phyloP scores from a whole-genome alignment of 495 filamentous ascomycete species.

The Jackrogersella multiformis region DNA sequence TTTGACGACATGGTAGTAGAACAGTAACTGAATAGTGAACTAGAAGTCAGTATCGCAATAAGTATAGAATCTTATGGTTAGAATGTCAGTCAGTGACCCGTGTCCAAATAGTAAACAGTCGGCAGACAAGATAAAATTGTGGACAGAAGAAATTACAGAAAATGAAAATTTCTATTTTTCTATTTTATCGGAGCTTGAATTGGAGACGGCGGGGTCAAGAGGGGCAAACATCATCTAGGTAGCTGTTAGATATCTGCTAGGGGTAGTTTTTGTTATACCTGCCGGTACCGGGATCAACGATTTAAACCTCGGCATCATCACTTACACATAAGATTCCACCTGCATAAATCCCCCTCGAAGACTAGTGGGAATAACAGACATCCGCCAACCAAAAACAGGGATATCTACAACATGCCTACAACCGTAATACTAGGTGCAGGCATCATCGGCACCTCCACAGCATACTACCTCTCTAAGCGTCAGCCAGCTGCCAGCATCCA shows the following conservation, averaged over 20 bases:
- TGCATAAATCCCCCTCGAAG: background rate
- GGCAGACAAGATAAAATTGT: constrained; percentile 7
- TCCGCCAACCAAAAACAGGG: background rate
- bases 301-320: background rate
- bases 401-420: constrained; percentile 37
- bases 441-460: constrained; percentile 81
- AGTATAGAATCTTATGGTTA: background rate
- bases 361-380: background rate
- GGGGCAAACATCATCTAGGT: constrained; percentile 23
- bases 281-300: too few relatives aligned
- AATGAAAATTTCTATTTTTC: background rate
- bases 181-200: constrained; percentile 16
- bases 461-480: constrained; percentile 73
- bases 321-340: background rate
- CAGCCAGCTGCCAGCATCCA: constrained; percentile 67
- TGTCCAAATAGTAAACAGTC: background rate
- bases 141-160: background rate
- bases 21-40: background rate
- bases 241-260: too few relatives aligned
- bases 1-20: constrained; percentile 54
- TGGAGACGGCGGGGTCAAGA: constrained; percentile 23
- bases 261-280: too few relatives aligned
- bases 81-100: background rate
- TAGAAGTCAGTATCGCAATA: background rate
- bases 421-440: constrained; percentile 82